A percentile compares a stretch with the other conserved stretches of the same genome.
Evolutionary conservation across 805 yeast genomes (phyloP).

Genomic region (Ogataea methylovora): DNA sequence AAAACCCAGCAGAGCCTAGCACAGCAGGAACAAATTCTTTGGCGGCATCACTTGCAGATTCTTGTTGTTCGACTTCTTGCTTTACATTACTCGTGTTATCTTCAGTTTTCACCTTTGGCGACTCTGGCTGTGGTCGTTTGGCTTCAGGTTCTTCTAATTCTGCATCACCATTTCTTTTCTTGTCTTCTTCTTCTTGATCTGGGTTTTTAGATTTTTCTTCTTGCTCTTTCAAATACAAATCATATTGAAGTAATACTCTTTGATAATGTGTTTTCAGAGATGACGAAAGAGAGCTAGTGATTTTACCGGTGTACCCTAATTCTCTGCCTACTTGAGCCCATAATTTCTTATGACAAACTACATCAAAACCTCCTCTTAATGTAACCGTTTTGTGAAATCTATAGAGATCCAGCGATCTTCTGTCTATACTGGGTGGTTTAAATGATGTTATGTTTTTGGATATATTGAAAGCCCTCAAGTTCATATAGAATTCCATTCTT

Average conservation of each 20-base stretch:
- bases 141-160: no score
- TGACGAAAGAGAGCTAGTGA: conserved; percentile 64
- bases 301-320: conserved; percentile 65
- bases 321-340: conserved; percentile 87
- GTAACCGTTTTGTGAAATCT: conserved; percentile 50
- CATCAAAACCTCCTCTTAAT: conserved; percentile 57
- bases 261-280: conserved; percentile 55
- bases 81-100: no score
- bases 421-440: conserved; percentile 61
- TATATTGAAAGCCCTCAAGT: conserved; percentile 35
- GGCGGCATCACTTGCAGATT: no score
- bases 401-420: conserved; percentile 57
- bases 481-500: conserved; percentile 39
- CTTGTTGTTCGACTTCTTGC: no score
- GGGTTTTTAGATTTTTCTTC: conserved; percentile 7
- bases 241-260: conserved; percentile 28
- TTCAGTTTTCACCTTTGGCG: no score
- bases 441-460: conserved; percentile 20
- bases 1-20: conserved; percentile 37
- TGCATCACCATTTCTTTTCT: no score
- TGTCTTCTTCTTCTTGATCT: neutral
- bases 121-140: no score
- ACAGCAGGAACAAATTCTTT: conserved; percentile 29
- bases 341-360: conserved; percentile 54
- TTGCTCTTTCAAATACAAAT: conserved; percentile 5